These are phyloP conservation scores for Penicillium riverlandense DNA, from an alignment of 495 filamentous ascomycete species.

Conservation along the genomic window DNA sequence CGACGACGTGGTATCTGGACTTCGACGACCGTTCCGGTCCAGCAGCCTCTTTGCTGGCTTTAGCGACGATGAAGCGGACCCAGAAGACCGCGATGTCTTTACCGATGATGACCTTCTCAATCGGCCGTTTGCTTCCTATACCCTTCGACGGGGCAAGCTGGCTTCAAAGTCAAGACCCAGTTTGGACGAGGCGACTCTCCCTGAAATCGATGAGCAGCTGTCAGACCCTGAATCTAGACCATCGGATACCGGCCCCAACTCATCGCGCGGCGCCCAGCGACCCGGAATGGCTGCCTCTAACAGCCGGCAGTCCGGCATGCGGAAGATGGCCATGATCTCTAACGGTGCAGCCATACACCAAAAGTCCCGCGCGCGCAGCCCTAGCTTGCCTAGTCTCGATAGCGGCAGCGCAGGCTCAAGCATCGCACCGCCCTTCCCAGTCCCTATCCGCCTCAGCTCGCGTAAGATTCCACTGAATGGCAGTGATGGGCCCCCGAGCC, in stretches of 20 bases:
- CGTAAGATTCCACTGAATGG: constrained; percentile 61
- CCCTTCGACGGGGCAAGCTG: constrained; percentile 33
- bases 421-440: constrained; percentile 72
- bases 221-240: constrained; percentile 23
- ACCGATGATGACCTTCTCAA: constrained; percentile 39
- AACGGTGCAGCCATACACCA: constrained; percentile 68
- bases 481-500: constrained; percentile 75
- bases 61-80: constrained; percentile 40
- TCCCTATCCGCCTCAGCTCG: constrained; percentile 83
- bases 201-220: constrained; percentile 35
- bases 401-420: constrained; percentile 39
- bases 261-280: constrained; percentile 16
- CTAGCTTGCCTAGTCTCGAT: constrained; percentile 59
- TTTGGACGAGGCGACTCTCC: constrained; percentile 28
- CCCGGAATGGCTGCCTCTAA: constrained; percentile 13
- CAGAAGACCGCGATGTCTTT: constrained; percentile 38
- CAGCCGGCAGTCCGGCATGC: constrained; percentile 46
- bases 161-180: constrained; percentile 28
- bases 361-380: constrained; percentile 57
- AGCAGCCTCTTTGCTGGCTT: constrained; percentile 86
- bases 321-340: constrained; percentile 64
- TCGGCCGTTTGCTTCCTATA: constrained; percentile 38
- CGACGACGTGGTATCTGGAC: constrained; percentile 43
- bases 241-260: constrained; percentile 12
- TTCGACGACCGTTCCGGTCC: constrained; percentile 64